Conservation (phyloP, 2,329 filamentous ascomycete species). For the Phoma herbarum region DNA sequence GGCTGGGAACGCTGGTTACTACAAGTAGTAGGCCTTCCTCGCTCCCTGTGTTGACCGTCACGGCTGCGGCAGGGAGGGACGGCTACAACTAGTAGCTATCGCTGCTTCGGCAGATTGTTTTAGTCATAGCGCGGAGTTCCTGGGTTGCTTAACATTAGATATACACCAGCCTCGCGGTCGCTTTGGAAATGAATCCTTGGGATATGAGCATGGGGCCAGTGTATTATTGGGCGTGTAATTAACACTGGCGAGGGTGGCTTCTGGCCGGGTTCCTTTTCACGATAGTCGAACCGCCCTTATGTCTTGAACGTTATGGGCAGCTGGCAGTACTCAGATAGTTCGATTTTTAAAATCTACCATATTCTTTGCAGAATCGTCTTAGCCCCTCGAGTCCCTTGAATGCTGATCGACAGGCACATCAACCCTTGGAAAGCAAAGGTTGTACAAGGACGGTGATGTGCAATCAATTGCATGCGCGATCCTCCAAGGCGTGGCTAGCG, state of each 20-base stretch:
- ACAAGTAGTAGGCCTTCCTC: background rate
- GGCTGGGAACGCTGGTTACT: constrained; percentile 7
- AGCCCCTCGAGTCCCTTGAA: background rate
- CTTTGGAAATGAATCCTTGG: too few relatives aligned
- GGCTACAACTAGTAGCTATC: constrained; percentile 12
- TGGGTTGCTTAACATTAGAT: too few relatives aligned
- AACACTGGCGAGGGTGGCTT: too few relatives aligned
- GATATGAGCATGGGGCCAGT: too few relatives aligned
- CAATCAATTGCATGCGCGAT: constrained; percentile 10
- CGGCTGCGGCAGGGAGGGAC: constrained; percentile 7
- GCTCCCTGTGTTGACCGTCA: background rate
- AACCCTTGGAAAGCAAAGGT: constrained; percentile 9
- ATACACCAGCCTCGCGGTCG: too few relatives aligned
- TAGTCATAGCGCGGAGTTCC: constrained; percentile 11
- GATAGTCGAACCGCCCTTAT: too few relatives aligned
- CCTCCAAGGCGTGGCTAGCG: constrained; percentile 20
- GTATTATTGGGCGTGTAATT: too few relatives aligned
- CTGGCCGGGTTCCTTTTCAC: too few relatives aligned
- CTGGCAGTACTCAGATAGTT: background rate
- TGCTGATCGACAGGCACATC: constrained; percentile 8
- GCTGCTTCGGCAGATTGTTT: background rate
- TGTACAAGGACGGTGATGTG: background rate
- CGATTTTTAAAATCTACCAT: too few relatives aligned
- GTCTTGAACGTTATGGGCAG: too few relatives aligned
- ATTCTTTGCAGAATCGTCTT: background rate